Evolutionary conservation across 2,329 filamentous ascomycete species (phyloP).

Genomic region (Phialophora verrucosa): DNA sequence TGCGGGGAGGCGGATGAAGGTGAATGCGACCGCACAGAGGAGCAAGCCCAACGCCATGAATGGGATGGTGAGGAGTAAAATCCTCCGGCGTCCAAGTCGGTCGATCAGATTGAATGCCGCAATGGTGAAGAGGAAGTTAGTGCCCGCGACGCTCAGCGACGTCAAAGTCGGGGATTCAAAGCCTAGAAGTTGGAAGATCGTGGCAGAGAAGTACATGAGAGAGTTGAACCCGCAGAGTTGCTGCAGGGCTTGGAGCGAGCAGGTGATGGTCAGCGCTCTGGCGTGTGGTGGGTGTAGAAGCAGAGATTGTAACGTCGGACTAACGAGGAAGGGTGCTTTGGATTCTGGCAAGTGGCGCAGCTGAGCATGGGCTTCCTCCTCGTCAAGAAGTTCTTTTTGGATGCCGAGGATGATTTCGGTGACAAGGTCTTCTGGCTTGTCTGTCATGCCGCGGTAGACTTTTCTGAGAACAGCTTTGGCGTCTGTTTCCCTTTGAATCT

Average conservation of each 20-base stretch:
- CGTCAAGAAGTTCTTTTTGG: constrained; percentile 74
- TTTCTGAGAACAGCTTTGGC: constrained; percentile 70
- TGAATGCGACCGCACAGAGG: constrained; percentile 74
- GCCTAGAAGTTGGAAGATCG: constrained; percentile 77
- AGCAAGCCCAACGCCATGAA: constrained; percentile 79
- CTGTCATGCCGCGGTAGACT: constrained; percentile 60
- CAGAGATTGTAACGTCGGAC: constrained; percentile 47
- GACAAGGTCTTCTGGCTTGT: constrained; percentile 56
- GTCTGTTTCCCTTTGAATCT: constrained; percentile 64
- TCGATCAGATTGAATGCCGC: constrained; percentile 78
- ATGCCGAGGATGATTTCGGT: constrained; percentile 71
- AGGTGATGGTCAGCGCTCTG: constrained; percentile 81
- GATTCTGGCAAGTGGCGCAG: constrained; percentile 21
- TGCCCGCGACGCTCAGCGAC: constrained; percentile 78
- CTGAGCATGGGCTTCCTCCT: constrained; percentile 55
- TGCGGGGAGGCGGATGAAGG: constrained; percentile 56
- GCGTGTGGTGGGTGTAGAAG: constrained; percentile 39
- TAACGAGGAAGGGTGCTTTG: constrained; percentile 24
- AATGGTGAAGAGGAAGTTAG: constrained; percentile 82
- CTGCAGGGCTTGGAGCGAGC: constrained; percentile 83
- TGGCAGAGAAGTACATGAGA: constrained; percentile 89
- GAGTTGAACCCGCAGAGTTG: constrained; percentile 91
- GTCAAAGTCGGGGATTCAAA: constrained; percentile 81
- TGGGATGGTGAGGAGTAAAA: constrained; percentile 81
- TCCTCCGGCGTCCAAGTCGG: constrained; percentile 74